Base-by-base conservation (phyloP, 176 grass and related monocot genomes). In the Rhynchospora breviuscula region DNA sequence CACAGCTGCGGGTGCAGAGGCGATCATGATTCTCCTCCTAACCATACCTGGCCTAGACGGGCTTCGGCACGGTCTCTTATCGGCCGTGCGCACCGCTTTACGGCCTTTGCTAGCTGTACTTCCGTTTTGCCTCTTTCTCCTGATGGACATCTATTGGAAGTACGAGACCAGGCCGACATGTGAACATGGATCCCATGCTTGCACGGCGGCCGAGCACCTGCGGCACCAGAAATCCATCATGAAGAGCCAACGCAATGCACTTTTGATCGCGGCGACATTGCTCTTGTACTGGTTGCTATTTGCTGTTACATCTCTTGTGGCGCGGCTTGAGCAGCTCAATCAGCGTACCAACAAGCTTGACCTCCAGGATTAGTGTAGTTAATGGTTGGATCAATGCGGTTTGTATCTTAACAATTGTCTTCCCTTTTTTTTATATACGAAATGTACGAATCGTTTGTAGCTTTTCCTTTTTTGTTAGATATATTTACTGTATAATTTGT, bases 121-220 rank as follows among this genome's bases (percentile, higher is more conserved):
- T 57, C 94, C 94, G 61, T 97, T 97, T 88, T 97, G 94, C 72
- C 81, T 97, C 56, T 97, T 97, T 87, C 91, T 97, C 19, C 79
- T 92, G 21, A 81, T 91, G 84, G 94, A 97, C 84, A 97, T 97
- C 73, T 97, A 94, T 79, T 97, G 94, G 94, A 97, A 97, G 88
- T 97, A 97, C 86, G 94, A 97, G 89, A 97, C 45, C 8, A 82
- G 88, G 13, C 91, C 91, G 66, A 87, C 79, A 59, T 94, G 94
- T 86, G 80, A 80, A 81, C 84, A 91, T 59, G 91, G 91, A 33
- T 76, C 48, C 22, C 78, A 87, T 85, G 71, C 86, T 25, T 97
- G 94, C 91, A 91, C 94, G 8, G 84, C 91, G 0, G 48, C 89
- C 26, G 91, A 97, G 84, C 84, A 92, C 88, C 84, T 91, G 68